These are phyloP conservation scores for Phaffomyces opuntiae DNA, from an alignment of 805 yeast species.

Conservation along the genomic window DNA sequence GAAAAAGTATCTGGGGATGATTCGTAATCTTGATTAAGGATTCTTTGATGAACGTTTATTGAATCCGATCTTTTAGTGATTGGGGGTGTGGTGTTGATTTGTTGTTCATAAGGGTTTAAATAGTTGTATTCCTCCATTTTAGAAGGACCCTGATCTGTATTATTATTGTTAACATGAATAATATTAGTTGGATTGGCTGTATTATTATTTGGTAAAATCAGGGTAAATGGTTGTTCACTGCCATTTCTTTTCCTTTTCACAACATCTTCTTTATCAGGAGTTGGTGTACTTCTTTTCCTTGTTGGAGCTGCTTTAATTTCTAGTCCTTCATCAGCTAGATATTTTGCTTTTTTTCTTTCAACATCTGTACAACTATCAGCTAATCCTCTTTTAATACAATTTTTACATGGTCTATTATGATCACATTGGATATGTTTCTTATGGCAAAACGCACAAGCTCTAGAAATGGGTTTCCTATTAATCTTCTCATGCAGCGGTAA, in stretches of 20 bases:
- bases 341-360: slow-evolving; percentile 42
- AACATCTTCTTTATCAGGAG: too few species aligned
- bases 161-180: not conserved
- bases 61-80: not conserved
- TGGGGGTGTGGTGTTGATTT: too few species aligned
- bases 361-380: slow-evolving; percentile 51
- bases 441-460: slow-evolving; percentile 72
- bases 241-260: too few species aligned
- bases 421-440: slow-evolving; percentile 71
- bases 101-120: not conserved
- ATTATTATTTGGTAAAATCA: not conserved
- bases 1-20: slow-evolving; percentile 24
- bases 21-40: slow-evolving; percentile 7
- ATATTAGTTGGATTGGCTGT: too few species aligned
- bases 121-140: not conserved
- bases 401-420: slow-evolving; percentile 57
- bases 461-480: slow-evolving; percentile 51
- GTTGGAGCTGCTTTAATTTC: not conserved
- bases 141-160: not conserved
- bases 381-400: slow-evolving; percentile 59
- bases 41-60: slow-evolving; percentile 1
- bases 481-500: slow-evolving; percentile 47
- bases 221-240: not conserved
- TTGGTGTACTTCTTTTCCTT: not conserved
- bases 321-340: slow-evolving; percentile 8